Conservation (phyloP, 2,329 filamentous ascomycete genomes). For the Cercospora sp. region DNA sequence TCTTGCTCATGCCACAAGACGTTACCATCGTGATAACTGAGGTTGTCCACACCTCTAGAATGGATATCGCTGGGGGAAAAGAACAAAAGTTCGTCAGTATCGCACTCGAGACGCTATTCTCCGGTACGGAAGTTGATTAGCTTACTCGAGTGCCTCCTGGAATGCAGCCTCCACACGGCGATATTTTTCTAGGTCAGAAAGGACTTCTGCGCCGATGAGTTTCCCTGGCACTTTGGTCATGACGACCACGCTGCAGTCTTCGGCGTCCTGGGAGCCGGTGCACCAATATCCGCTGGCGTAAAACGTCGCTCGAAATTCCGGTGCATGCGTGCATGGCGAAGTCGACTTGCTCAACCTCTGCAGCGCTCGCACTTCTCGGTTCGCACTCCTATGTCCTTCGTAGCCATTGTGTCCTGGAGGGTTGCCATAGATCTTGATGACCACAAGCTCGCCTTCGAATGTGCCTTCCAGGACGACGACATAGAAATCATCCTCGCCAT, state of each 20-base stretch:
- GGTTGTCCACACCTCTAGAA: conserved; percentile 14
- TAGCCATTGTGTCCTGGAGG: too few species aligned
- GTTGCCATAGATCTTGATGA: not conserved
- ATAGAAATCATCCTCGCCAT: not conserved
- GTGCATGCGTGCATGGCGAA: not conserved
- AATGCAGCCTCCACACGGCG: not conserved
- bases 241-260: not conserved
- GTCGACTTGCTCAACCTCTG: not conserved
- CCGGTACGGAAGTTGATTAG: not conserved
- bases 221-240: not conserved
- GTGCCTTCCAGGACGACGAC: not conserved
- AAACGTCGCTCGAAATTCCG: not conserved
- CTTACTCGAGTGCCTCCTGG: not conserved
- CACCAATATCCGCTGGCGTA: too few species aligned
- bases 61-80: not conserved
- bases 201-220: not conserved
- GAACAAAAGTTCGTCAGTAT: not conserved
- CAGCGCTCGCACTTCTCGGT: not conserved
- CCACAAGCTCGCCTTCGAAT: not conserved
- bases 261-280: too few species aligned
- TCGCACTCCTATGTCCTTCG: too few species aligned
- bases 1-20: conserved; percentile 14
- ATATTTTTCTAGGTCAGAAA: not conserved
- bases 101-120: not conserved
- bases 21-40: conserved; percentile 5